Conservation (phyloP, 2,329 filamentous ascomycete genomes). For the Penicillium freii region DNA sequence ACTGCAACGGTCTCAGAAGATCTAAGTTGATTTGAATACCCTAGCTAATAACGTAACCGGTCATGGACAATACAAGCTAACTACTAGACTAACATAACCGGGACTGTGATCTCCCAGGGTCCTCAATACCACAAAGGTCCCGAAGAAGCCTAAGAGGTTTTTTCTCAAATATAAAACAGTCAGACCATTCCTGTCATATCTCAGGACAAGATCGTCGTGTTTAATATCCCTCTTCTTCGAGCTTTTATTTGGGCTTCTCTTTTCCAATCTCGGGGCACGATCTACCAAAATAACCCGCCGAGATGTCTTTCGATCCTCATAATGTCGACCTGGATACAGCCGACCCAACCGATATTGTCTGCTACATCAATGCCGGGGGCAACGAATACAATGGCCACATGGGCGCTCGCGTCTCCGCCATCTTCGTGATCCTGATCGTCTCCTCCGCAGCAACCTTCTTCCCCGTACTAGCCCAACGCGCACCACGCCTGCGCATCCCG, state of each 20-base stretch:
- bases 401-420: conserved; percentile 44
- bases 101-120: conserved; percentile 21
- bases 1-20: accelerated
- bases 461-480: conserved; percentile 47
- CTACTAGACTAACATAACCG: not conserved
- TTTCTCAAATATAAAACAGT: conserved; percentile 9
- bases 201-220: not conserved
- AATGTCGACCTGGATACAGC: conserved; percentile 47
- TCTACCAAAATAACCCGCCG: not conserved
- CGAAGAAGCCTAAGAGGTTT: conserved; percentile 1
- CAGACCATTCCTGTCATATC: not conserved
- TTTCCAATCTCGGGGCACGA: not conserved
- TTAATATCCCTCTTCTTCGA: not conserved
- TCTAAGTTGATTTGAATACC: not conserved
- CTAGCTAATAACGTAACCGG: not conserved
- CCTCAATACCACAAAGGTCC: conserved; percentile 14
- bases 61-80: not conserved
- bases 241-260: not conserved
- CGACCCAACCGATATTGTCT: conserved; percentile 49
- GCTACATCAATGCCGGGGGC: conserved; percentile 46
- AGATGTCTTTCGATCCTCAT: conserved; percentile 38
- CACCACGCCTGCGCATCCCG: conserved; percentile 40
- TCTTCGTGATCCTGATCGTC: conserved; percentile 48
- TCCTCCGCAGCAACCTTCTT: conserved; percentile 47
- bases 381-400: conserved; percentile 57